Base-by-base conservation (phyloP, 2,329 filamentous ascomycete species). In the Geosmithia morbida region DNA sequence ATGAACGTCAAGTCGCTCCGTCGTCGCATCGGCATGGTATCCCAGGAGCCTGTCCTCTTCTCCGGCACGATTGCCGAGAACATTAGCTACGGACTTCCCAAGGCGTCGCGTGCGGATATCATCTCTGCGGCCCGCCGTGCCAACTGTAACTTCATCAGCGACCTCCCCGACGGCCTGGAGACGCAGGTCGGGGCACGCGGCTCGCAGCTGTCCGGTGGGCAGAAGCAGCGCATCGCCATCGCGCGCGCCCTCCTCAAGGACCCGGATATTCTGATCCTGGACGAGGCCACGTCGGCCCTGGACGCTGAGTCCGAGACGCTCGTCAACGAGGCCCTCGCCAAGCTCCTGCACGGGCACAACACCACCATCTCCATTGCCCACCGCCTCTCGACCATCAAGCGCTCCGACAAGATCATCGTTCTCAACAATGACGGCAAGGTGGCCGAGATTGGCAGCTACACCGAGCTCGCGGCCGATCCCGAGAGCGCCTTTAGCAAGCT, bases 301-400 rank as follows among this genome's bases (percentile, higher is more conserved):
- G 92, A 98, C 61, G 92, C 92, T 14, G 92, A 98, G 64, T 95
- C 87, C 0, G 92, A 98, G 64, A 97, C 92, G 0, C 76, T 97
- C 2, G 92, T 98, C 50, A 98, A 98, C 61, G 82, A 87, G 56
- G 92, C 92, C 2, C 73, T 98, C 2, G 79, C 80, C 7, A 80
- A 79, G 43, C 74, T 98, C 33, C 80, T 98, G 26, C 76, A 79
- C 52, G 88, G 88, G 30, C 85, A 83, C 58, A 96, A 92, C 64
- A 98, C 94, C 0, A 98, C 92, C 11, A 97, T 98, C 60, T 94
- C 87, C 47, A 98, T 98, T 57, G 94, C 92, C 1, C 92, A 98
- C 66, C 81, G 94, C 44, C 74, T 98, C 4, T 94, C 87, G 2
- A 98, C 92, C 1, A 98, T 98, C 66, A 95, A 97, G 66, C 79